Evolutionary conservation across 2,329 filamentous ascomycete species (phyloP).

Genomic region (Penicillium sp.): DNA sequence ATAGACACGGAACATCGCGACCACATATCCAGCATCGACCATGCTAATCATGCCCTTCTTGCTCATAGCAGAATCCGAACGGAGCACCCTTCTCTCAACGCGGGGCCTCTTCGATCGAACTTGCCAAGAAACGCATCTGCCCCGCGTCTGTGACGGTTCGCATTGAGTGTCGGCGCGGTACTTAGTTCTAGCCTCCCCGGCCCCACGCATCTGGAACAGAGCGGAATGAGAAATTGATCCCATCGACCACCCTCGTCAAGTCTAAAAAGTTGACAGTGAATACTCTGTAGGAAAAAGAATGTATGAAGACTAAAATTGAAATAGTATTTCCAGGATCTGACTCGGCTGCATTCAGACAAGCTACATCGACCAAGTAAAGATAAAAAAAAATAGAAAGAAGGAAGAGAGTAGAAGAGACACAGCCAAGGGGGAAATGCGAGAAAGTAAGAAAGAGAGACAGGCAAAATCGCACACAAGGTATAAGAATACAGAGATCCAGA

Average conservation of each 20-base stretch:
- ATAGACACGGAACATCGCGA: too few relatives aligned
- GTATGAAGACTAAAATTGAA: background rate
- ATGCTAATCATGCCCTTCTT: too few relatives aligned
- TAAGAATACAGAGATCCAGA: slow-evolving; percentile 21
- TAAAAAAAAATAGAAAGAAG: slow-evolving; percentile 7
- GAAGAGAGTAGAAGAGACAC: slow-evolving; percentile 5
- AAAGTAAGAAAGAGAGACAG: slow-evolving; percentile 5
- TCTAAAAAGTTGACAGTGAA: background rate
- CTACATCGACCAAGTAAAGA: background rate
- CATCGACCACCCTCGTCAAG: too few relatives aligned
- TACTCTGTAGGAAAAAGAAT: background rate
- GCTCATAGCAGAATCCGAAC: background rate
- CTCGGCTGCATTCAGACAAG: background rate
- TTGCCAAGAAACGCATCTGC: background rate
- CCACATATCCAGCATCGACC: too few relatives aligned
- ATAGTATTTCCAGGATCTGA: slow-evolving; percentile 1
- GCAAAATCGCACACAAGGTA: slow-evolving; percentile 16
- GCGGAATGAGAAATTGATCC: too few relatives aligned
- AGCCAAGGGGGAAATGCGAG: slow-evolving; percentile 2
- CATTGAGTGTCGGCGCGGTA: too few relatives aligned
- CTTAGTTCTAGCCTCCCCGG: too few relatives aligned
- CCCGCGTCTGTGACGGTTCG: background rate
- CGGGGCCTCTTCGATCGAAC: background rate
- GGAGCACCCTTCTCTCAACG: background rate
- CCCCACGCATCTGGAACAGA: background rate